phyloP scores from a whole-genome alignment of 2,329 filamentous ascomycete genomes.

The Colletotrichum sp. region DNA sequence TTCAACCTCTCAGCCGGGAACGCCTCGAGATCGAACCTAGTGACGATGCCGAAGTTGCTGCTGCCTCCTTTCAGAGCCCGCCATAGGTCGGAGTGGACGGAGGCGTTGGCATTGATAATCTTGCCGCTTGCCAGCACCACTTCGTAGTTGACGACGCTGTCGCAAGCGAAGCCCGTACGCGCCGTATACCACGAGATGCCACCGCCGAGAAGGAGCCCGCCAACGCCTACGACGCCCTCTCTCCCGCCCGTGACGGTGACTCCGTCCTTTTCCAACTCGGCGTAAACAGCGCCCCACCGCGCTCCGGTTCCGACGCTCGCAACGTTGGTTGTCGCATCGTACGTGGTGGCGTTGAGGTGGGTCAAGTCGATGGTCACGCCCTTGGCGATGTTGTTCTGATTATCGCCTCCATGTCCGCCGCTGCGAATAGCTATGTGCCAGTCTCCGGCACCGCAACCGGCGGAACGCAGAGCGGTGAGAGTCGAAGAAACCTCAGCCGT shows the following conservation, averaged over 20 bases:
- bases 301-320: not conserved
- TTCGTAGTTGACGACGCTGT: conserved; percentile 43
- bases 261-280: not conserved
- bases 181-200: conserved; percentile 26
- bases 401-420: conserved; percentile 50
- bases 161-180: conserved; percentile 41
- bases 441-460: not conserved
- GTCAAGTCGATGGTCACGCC: conserved; percentile 51
- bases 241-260: conserved; percentile 26
- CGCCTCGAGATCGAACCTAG: conserved; percentile 10
- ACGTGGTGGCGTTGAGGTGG: conserved; percentile 22
- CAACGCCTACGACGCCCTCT: conserved; percentile 34
- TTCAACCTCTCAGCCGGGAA: not conserved
- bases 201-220: conserved; percentile 32
- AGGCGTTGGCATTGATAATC: conserved; percentile 41
- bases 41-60: conserved; percentile 50
- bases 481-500: not conserved
- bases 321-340: not conserved
- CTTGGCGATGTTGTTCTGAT: conserved; percentile 45
- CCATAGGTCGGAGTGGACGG: conserved; percentile 43
- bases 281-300: not conserved
- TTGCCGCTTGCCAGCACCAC: conserved; percentile 47
- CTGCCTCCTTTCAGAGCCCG: conserved; percentile 49
- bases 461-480: not conserved
- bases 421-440: conserved; percentile 32